phyloP scores from a whole-genome alignment of 179 eudicot species.

The Amaranthus tricolor region DNA sequence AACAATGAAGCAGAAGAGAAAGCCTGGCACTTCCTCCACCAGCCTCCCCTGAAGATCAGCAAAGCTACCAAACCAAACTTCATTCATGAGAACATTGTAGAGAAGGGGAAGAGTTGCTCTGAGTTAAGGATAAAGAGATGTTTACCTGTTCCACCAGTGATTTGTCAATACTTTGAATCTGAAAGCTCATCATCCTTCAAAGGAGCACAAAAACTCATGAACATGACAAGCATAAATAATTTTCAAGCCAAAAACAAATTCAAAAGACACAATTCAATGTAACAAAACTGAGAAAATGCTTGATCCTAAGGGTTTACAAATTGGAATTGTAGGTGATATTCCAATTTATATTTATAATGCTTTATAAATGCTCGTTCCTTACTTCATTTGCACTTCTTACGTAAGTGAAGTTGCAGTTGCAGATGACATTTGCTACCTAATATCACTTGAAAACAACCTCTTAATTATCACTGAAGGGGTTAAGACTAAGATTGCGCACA shows the following conservation, averaged over 20 bases:
- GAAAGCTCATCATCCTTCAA: conserved; percentile 55
- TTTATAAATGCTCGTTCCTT: too few species aligned
- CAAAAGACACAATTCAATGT: background rate
- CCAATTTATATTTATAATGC: too few species aligned
- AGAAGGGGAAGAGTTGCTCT: background rate
- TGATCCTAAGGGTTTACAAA: background rate
- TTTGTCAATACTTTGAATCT: conserved; percentile 44
- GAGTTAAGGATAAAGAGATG: background rate
- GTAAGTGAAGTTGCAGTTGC: too few species aligned
- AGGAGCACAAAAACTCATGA: conserved; percentile 21
- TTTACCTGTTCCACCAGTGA: conserved; percentile 81
- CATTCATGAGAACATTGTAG: background rate
- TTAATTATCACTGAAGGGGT: too few species aligned
- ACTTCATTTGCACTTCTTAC: too few species aligned
- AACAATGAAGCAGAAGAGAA: background rate
- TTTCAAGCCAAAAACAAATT: conserved; percentile 2
- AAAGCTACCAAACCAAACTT: background rate
- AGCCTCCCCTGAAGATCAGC: conserved; percentile 2
- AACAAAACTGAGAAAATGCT: background rate
- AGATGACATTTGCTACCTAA: too few species aligned
- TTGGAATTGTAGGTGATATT: background rate
- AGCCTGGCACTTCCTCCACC: background rate
- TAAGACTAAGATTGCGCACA: too few species aligned
- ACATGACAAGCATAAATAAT: background rate
- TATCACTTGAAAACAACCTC: too few species aligned